Evolutionary conservation across 345 rosid genomes (phyloP), one percentile per base, ranked within the genome.

Genomic region (Cardamine resedifolia): DNA sequence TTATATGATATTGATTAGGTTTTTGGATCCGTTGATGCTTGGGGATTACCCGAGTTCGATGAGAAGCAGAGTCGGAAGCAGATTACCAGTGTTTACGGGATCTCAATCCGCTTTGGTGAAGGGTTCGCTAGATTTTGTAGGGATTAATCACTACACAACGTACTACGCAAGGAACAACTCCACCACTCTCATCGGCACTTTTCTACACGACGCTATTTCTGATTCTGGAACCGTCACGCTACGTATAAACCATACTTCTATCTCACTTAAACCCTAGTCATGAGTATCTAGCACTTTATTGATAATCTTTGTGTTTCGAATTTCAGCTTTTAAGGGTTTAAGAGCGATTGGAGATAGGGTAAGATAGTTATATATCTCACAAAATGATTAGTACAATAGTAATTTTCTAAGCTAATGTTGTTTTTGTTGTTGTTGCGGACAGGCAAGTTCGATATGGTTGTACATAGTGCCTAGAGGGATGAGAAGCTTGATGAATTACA

Each of bases 131-230:
- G 99, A 95, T 73, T 95, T 91, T 64, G 89, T 95, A 10, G 99
- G 99, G 55, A 89, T 95, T 36, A 95, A 95, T 74, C 99, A 95
- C 73, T 95, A 95, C 74, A 95, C 99, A 31, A 91, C 97, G 2
- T 89, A 33, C 45, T 95, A 91, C 53, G 97, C 90, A 21, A 74
- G 68, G 52, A 70, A 75, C 57, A 84, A 84, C 53, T 6, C 63
- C 24, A 61, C 81, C 1, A 68, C 48, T 62, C 18, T 80, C 44
- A 60, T 89, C 8, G 81, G 83, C 12, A 10, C 4, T n/a, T 21
- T 89, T 61, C 79, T 95, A 14, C 58, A 88, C 31, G 97, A 91
- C 64, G 72, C 96, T n/a, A 3, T 88, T 11, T 77, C 96, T 20
- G 99, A 95, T 77, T 85, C 96, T 2, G 96, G 99, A 6, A 81